A percentile compares a stretch with the other conserved stretches of the same genome.
phyloP scores from a whole-genome alignment of 164 flowering plant genomes.

The Annona squamosa region DNA sequence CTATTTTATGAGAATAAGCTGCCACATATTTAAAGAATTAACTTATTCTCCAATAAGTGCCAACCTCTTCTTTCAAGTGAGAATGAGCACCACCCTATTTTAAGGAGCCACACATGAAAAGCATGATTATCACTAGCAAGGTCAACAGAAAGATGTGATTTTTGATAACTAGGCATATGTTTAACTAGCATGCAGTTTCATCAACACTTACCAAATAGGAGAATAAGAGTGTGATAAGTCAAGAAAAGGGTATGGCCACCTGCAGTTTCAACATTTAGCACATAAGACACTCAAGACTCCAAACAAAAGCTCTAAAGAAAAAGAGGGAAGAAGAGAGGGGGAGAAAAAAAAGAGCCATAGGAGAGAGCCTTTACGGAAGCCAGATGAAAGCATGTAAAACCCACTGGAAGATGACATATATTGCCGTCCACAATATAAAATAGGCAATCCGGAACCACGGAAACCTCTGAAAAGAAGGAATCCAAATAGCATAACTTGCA shows the following conservation, averaged over 20 bases:
- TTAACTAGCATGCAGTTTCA: no score
- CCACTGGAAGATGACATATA: slow-evolving; percentile 78
- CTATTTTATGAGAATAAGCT: no score
- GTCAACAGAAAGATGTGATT: no score
- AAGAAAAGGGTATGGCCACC: slow-evolving; percentile 70
- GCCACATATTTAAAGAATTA: no score
- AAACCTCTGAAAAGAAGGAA: slow-evolving; percentile 45
- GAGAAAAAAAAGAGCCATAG: background rate
- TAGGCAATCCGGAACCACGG: slow-evolving; percentile 86
- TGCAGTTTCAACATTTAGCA: slow-evolving; percentile 2
- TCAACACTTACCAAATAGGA: slow-evolving; percentile 38
- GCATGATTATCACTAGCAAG: background rate
- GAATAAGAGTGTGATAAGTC: slow-evolving; percentile 54
- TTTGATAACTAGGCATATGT: background rate
- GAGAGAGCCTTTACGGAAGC: slow-evolving; percentile 31
- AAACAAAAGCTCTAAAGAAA: background rate
- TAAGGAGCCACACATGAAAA: background rate
- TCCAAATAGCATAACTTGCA: background rate
- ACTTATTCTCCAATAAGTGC: no score
- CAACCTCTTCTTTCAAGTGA: background rate
- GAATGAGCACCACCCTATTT: no score
- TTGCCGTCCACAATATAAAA: slow-evolving; percentile 64
- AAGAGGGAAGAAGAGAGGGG: background rate
- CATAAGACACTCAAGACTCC: background rate
- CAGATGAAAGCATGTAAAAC: slow-evolving; percentile 60